Base-by-base conservation (phyloP, 768 basidiomycete species). In the Lactarius quietus region DNA sequence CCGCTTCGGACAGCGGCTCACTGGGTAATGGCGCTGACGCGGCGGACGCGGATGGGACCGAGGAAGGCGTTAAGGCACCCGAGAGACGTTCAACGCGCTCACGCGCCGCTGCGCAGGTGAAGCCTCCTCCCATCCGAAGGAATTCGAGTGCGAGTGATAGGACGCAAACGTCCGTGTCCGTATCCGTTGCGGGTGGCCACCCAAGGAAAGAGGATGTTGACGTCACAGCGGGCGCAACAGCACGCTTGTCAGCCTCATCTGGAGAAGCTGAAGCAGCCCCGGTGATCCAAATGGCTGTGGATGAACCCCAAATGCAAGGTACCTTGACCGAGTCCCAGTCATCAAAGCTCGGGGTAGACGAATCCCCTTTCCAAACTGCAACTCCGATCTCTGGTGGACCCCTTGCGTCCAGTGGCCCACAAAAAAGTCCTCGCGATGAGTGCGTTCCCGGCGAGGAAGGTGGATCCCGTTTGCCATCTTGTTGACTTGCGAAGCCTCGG, bases 1-100 rank as follows among this genome's bases (percentile, higher is more conserved):
- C 31, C 3, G 43, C 67, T 7, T 68, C 67, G 15, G 67, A 68
- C 4, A 63, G 43, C 33, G 69, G 58, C 35, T 70, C 69, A 39
- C 67, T 56, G 8, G 54, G 67, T 17, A 65, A 65, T 38, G 69
- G 59, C 5, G 67, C 57, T 23, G 69, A 69, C 14, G 52, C 35
- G 8, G 45, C 53, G 20, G 69, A 68, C 6, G 61, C 43, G 26
- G 67, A 59, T 20, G 69, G 68, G 6, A 55, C 61, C 35, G 60
- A 68, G 41, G 69, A 68, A 59, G 69, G 64, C 17, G 36, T 35
- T 26, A 61, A 54, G 39, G 63, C 65, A 8, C 67, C 67, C 15
- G 69, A 69, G 60, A 61, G 69, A 23, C 67, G 69, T 20, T 68
- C 69, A n/a, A 70, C 69, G 41, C 67, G 69, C 31, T 64, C 69